Conservation (phyloP, 768 basidiomycete genomes). For the Trametes maxima region DNA sequence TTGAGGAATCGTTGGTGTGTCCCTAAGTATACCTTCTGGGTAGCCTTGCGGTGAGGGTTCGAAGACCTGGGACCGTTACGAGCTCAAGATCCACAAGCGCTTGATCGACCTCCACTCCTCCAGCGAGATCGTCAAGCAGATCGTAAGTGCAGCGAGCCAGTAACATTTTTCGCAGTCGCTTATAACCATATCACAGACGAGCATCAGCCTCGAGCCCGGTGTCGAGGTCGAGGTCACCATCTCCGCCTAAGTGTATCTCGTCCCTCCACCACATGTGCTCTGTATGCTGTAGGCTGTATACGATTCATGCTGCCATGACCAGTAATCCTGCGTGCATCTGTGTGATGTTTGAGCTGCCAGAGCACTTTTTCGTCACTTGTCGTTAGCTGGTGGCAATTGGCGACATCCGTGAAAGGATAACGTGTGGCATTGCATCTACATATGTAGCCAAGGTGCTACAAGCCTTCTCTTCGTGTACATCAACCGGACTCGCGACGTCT, state of each 20-base stretch:
- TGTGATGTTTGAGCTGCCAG: too few species aligned
- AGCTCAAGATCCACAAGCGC: constrained; percentile 99
- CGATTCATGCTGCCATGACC: constrained; percentile 10
- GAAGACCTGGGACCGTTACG: constrained; percentile 99
- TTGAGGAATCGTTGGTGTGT: background rate
- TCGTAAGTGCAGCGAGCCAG: constrained; percentile 60
- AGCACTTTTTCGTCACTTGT: background rate
- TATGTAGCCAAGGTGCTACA: constrained; percentile 4
- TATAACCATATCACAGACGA: constrained; percentile 60
- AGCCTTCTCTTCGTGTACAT: constrained; percentile 11
- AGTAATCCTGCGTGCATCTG: background rate
- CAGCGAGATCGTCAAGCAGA: constrained; percentile 99
- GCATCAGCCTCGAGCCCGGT: constrained; percentile 98
- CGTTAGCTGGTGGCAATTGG: background rate
- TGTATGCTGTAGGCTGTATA: constrained; percentile 21
- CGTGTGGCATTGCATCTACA: constrained; percentile 7
- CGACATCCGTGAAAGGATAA: background rate
- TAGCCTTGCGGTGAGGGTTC: constrained; percentile 99
- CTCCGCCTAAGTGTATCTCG: constrained; percentile 52
- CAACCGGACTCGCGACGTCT: background rate
- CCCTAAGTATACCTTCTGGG: background rate
- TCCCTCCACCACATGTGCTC: constrained; percentile 5
- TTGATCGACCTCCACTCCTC: constrained; percentile 99
- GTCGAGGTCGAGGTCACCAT: constrained; percentile 99
- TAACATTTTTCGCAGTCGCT: background rate